A percentile compares a stretch with the other conserved stretches of the same genome.
phyloP scores from a whole-genome alignment of 1,284 basidiomycete genomes.

The Irpex sp. region DNA sequence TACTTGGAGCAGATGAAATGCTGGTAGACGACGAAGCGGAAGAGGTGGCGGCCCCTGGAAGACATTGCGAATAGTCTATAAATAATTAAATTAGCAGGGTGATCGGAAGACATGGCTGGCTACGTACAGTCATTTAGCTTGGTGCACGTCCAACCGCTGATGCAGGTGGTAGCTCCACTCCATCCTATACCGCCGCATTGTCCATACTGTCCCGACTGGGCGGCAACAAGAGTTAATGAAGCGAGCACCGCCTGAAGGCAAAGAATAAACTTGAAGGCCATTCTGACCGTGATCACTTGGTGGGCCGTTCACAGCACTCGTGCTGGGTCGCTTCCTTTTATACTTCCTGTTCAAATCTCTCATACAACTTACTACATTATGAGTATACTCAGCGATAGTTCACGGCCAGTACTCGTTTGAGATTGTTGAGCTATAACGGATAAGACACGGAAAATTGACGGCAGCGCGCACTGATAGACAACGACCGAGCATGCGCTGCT shows the following conservation, averaged over 20 bases:
- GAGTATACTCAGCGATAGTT: too few species aligned
- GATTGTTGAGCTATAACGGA: constrained; percentile 10
- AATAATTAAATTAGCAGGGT: neutral
- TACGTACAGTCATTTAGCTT: constrained; percentile 38
- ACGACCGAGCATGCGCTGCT: constrained; percentile 1
- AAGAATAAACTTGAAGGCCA: constrained; percentile 15
- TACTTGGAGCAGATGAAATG: constrained; percentile 18
- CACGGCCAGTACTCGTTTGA: too few species aligned
- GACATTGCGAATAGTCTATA: constrained; percentile 45
- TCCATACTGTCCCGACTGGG: constrained; percentile 31
- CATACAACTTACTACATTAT: neutral
- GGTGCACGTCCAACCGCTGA: constrained; percentile 37
- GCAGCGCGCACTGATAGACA: constrained; percentile 2
- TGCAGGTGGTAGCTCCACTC: constrained; percentile 43
- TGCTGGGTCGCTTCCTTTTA: neutral
- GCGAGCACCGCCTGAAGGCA: constrained; percentile 14
- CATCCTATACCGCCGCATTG: constrained; percentile 52
- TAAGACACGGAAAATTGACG: constrained; percentile 25
- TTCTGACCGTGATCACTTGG: constrained; percentile 6
- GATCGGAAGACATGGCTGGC: neutral
- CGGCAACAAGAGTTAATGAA: constrained; percentile 14
- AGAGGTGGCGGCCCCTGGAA: constrained; percentile 28
- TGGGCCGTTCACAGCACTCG: neutral
- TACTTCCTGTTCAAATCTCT: neutral
- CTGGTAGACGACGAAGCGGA: neutral